Evolutionary conservation across 2,329 filamentous ascomycete species (phyloP).

Genomic region (Dactylella cylindrospora): DNA sequence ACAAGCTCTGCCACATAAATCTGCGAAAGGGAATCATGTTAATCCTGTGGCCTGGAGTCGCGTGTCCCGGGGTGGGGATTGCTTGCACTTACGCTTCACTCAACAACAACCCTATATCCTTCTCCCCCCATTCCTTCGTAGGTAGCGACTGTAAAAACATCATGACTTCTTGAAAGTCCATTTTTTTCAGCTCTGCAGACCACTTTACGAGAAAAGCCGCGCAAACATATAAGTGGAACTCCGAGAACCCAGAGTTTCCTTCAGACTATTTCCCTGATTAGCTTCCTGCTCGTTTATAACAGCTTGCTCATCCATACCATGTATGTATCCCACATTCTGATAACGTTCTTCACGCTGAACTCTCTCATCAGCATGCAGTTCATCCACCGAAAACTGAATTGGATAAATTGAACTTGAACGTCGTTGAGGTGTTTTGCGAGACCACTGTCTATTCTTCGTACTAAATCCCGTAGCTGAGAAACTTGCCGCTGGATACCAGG

Average conservation of each 20-base stretch:
- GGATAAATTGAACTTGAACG: conserved; percentile 95
- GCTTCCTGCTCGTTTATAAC: no score
- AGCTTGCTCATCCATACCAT: conserved; percentile 68
- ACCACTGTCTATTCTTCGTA: conserved; percentile 67
- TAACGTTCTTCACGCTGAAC: conserved; percentile 92
- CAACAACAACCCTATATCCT: conserved; percentile 91
- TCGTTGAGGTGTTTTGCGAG: conserved; percentile 85
- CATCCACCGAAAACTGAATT: conserved; percentile 99
- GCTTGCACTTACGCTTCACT: conserved; percentile 67
- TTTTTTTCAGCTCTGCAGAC: conserved; percentile 90
- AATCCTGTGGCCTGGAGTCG: conserved; percentile 1
- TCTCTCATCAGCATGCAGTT: conserved; percentile 98
- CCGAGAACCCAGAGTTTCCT: conserved; percentile 88
- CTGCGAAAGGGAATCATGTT: conserved; percentile 16
- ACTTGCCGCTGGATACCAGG: conserved; percentile 96
- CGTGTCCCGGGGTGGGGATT: not conserved
- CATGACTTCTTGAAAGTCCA: conserved; percentile 98
- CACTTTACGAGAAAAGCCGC: conserved; percentile 97
- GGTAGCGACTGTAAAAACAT: conserved; percentile 97
- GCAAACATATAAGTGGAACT: conserved; percentile 97
- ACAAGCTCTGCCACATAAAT: conserved; percentile 97
- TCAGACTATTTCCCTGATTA: conserved; percentile 67
- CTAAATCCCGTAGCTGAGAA: conserved; percentile 81
- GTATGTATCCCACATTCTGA: conserved; percentile 99
- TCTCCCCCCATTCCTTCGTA: conserved; percentile 92